phyloP scores from a whole-genome alignment of 2,329 filamentous ascomycete species.

The Fusarium neocosmosporiellum region DNA sequence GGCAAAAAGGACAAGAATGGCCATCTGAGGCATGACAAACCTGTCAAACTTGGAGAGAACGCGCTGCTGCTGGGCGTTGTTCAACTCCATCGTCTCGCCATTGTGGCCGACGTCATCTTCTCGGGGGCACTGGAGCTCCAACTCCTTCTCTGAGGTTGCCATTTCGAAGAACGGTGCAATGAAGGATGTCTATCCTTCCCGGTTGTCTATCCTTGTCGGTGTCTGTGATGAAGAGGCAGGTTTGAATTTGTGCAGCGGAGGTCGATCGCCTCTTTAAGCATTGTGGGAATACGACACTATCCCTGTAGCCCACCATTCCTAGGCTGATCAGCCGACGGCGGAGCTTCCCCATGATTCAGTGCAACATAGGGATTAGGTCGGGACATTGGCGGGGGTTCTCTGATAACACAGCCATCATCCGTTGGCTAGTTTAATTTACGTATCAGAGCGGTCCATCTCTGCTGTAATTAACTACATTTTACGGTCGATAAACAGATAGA shows the following conservation, averaged over 20 bases:
- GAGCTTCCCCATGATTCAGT: neutral
- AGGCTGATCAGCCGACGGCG: neutral
- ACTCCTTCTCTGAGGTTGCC: neutral
- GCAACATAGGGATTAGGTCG: neutral
- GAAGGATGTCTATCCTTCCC: neutral
- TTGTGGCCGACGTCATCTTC: neutral
- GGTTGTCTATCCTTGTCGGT: neutral
- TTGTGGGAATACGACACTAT: neutral
- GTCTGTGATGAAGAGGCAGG: neutral
- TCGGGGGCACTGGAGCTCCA: neutral
- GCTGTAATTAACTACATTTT: neutral
- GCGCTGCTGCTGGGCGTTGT: neutral
- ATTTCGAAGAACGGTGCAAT: neutral
- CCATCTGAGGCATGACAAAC: conserved; percentile 43
- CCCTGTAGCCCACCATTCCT: neutral
- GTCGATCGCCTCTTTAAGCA: neutral
- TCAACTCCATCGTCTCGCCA: conserved; percentile 2
- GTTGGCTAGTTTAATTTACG: neutral
- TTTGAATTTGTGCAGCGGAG: neutral
- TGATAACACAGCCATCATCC: neutral
- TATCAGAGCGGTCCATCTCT: neutral
- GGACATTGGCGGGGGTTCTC: neutral
- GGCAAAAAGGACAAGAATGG: conserved; percentile 38
- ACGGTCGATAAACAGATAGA: neutral
- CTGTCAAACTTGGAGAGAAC: conserved; percentile 44